Percentiles rank a stretch among this genome's conserved stretches.
Evolutionary conservation across 257 asterid genomes (phyloP).

Genomic region (Lithospermum erythrorhizon): DNA sequence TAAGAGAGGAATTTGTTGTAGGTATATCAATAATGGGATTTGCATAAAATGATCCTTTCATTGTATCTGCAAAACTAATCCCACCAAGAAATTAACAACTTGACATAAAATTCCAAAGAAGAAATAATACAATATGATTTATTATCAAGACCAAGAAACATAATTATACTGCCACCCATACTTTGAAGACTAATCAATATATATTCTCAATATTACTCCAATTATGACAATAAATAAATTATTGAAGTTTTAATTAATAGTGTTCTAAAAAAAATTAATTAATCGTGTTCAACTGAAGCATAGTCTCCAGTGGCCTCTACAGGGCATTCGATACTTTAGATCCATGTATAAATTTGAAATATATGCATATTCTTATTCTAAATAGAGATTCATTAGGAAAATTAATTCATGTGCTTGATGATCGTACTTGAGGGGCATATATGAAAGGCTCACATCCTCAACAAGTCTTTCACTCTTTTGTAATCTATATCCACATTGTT

Average conservation of each 20-base stretch:
- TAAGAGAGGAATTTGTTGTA: constrained; percentile 47
- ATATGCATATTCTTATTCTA: neutral
- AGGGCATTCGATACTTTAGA: neutral
- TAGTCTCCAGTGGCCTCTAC: neutral
- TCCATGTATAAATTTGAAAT: no score
- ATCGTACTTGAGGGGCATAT: constrained; percentile 6
- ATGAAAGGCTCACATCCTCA: neutral
- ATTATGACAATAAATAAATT: neutral
- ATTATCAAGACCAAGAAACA: neutral
- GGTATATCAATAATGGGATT: constrained; percentile 72
- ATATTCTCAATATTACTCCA: neutral
- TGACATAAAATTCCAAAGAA: neutral
- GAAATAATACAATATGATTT: neutral
- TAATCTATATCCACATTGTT: neutral
- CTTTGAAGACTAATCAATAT: neutral
- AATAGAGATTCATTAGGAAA: neutral
- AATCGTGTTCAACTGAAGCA: neutral
- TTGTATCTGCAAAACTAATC: constrained; percentile 39
- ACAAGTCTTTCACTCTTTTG: neutral
- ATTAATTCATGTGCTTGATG: neutral
- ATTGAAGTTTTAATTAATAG: neutral
- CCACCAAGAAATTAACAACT: neutral
- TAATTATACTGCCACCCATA: neutral
- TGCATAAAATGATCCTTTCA: constrained; percentile 89
- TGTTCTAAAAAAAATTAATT: neutral